Base-by-base conservation (phyloP, 2,329 filamentous ascomycete genomes). In the Teratosphaeria zuluensis region DNA sequence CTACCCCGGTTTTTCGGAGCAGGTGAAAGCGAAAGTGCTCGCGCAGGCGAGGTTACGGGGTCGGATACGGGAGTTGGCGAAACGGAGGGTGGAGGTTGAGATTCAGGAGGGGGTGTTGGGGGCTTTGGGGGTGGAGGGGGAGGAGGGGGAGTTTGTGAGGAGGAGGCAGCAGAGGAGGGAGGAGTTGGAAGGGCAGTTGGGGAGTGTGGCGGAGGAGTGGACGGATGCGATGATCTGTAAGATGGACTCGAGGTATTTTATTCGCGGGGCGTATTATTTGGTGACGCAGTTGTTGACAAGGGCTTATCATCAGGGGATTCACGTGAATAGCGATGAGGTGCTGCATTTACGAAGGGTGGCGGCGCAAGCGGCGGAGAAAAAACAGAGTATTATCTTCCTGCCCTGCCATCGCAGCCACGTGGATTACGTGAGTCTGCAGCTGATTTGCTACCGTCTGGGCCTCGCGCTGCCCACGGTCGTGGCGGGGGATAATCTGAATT, bases 201-300 rank as follows among this genome's bases (percentile, higher is more conserved):
- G 85, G 57, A 86, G 96, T 69, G 86, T 96, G 4, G 88, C 90
- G 3, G 90, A 94, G 63, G 86, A 87, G 64, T 86, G 94, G 82
- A 90, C 91, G 28, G 90, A 96, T 70, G 84, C 87, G 63, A 97
- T 99, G 94, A 96, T 99, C 62, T 97, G 92, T 82, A 99, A 99
- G 76, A 92, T 97, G 81, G 94, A 99, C 74, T 95, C 88, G 78
- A 95, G 92, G 71, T 79, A 84, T 1, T 97, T 97, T 70, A 96
- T 99, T 65, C 81, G 94, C 54, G 85, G 90, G 28, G 92, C 94
- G 53, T 97, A 97, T 72, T 99, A 96, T 72, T 71, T 96, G 46
- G 80, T 80, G 54, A 95, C 92, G 1, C 92, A 97, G 74, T 80
- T 97, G 53, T 78, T 97, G 62, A 95, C 92, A 4, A 80, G 94